These are phyloP conservation scores for Pichia nanzhaoensis DNA, from an alignment of 805 yeast species.

Conservation along the genomic window DNA sequence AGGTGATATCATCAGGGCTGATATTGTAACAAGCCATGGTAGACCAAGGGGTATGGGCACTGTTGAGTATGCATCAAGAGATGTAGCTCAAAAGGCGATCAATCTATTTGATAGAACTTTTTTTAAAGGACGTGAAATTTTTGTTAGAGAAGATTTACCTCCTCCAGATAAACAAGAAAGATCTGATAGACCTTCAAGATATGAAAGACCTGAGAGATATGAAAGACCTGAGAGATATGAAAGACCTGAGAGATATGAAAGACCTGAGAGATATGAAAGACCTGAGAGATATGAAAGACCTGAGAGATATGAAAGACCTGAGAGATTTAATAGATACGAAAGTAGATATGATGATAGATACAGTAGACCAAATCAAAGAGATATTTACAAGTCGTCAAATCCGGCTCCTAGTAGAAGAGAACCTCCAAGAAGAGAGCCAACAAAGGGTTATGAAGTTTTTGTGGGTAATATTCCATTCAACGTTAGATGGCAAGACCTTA, in stretches of 20 bases:
- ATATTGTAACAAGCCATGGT: constrained; percentile 71
- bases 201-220: constrained; percentile 12
- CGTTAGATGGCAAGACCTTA: constrained; percentile 76
- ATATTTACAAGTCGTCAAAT: constrained; percentile 9
- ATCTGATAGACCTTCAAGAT: constrained; percentile 15
- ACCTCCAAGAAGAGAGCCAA: constrained; percentile 14
- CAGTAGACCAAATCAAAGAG: constrained; percentile 4
- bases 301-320: constrained; percentile 9
- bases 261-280: constrained; percentile 14
- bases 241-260: constrained; percentile 1
- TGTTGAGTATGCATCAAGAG: constrained; percentile 66
- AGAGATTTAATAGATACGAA: not conserved
- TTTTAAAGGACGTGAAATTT: constrained; percentile 69
- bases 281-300: constrained; percentile 16
- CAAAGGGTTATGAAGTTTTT: constrained; percentile 50
- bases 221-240: constrained; percentile 15
- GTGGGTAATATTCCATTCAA: constrained; percentile 79
- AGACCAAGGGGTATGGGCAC: constrained; percentile 88
- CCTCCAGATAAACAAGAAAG: constrained; percentile 46
- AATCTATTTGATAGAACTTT: constrained; percentile 56
- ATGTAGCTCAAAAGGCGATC: constrained; percentile 68
- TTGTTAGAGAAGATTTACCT: constrained; percentile 87
- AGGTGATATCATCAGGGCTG: constrained; percentile 73
- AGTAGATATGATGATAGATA: constrained; percentile 5
- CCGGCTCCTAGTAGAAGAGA: constrained; percentile 13